A percentile compares a stretch with the other conserved stretches of the same genome.
phyloP scores from a whole-genome alignment of 176 grass and related monocot species.

The Rhynchospora pubera region DNA sequence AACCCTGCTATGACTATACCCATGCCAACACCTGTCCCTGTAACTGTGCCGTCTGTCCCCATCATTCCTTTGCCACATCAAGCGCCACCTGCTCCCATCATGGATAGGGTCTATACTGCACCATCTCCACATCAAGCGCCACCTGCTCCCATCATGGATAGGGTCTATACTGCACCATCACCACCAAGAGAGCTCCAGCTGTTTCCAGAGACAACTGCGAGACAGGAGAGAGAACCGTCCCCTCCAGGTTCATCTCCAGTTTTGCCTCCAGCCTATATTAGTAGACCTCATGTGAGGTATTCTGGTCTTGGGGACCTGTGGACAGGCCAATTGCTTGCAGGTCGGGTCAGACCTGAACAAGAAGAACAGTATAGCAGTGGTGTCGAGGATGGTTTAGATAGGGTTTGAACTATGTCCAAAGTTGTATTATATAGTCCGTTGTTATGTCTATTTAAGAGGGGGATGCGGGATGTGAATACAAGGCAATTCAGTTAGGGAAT shows the following conservation, averaged over 20 bases:
- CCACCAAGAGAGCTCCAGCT: conserved; percentile 61
- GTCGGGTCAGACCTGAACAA: conserved; percentile 35
- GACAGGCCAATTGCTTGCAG: conserved; percentile 38
- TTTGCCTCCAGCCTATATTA: conserved; percentile 21
- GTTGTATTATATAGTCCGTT: background rate
- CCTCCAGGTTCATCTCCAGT: conserved; percentile 7
- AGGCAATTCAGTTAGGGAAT: background rate
- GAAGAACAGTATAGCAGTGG: conserved; percentile 47
- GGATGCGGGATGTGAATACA: conserved; percentile 10
- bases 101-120: conserved; percentile 6
- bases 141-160: background rate
- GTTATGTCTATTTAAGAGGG: background rate
- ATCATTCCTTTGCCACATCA: conserved; percentile 37
- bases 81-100: conserved; percentile 5
- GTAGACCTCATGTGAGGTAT: conserved; percentile 47
- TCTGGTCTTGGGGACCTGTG: conserved; percentile 27
- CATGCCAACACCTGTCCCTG: background rate
- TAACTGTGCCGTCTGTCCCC: background rate
- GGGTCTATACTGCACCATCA: background rate
- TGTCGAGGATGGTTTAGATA: conserved; percentile 23
- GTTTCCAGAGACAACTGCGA: conserved; percentile 32
- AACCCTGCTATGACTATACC: background rate
- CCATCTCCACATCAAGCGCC: background rate
- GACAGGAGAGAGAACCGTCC: conserved; percentile 4
- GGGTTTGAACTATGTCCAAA: conserved; percentile 1